Base-by-base conservation (phyloP, 2,329 filamentous ascomycete species). In the Alternaria panax region DNA sequence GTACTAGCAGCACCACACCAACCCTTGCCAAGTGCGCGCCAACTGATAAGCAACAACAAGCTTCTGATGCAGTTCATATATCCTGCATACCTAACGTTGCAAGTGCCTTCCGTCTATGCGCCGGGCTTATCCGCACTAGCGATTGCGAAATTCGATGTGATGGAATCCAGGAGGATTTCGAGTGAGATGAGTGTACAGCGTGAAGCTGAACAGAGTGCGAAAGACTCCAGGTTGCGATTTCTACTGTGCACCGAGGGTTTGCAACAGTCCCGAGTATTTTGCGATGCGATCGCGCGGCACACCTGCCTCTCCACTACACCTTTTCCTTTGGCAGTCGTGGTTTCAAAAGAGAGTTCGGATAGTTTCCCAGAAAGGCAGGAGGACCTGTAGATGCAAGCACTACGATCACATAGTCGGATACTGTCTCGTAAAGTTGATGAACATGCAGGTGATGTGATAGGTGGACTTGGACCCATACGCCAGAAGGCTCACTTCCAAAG, bases 21-120 rank as follows among this genome's bases (percentile, higher is more conserved):
- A 55, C 36, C 53, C 53, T 41, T 50, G 53, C 53, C 43, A 55
- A 55, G 53, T 55, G 25, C 43, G 20, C 53, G 46, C 43, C 53
- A 50, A 42, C 53, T 55, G 53, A 55, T 55, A 55, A 55, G 53
- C 53, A 55, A 30, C 18, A 8, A 48, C 43, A 55, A 54, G 53
- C 53, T 55, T 50, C 53, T 55, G 12, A 18, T 40, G 32, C 51
- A 38, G 22, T 46, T 54, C 46, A 46, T 46, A 8, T 46, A 46
- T 54, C 30, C 41, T 5, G 50, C 48, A 51, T 51, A 16, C 27
- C 12, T 47, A 7, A 7, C 43, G 27, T 18, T 20, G 8, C 11
- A 20, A 16, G 18, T 41, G 9, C 43, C 28, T 22, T 30, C 43
- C 27, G 43, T 30, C 2, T 6, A 14, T 46, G 43, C 27, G 18